Evolutionary conservation across 371 early-diverging fungal genomes (phyloP), one percentile per base, ranked within the genome.

Genomic region (Gilbertella persicaria): DNA sequence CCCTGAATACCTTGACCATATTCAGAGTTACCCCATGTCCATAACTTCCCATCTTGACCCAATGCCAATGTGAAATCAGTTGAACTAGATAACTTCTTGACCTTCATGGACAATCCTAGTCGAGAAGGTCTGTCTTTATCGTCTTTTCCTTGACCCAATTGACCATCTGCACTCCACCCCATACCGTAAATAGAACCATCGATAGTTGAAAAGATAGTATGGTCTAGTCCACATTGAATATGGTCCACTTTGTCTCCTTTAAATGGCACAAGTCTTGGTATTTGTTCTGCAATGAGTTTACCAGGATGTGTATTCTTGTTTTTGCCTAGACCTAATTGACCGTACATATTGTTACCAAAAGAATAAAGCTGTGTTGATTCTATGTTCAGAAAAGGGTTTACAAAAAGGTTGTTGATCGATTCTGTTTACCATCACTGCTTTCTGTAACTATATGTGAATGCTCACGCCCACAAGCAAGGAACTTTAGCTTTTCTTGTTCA

Each of bases 121-220:
- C 48, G 33, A 2, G 74, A 73, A 5, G 90, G 89, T 2, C 53
- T 29, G 16, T 63, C 50, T 10, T 67, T 60, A 55, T 83, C 81
- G 2, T 64, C 62, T 19, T 79, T 71, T 0, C 86, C 89, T 20
- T 82, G 69, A 12, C 91, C 91, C 26, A 91, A 58, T 64, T 91
- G 91, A 21, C 91, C 91, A 55, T 91, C 91, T 9, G 89, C 83
- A 24, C 88, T 85, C 91, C 91, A 91, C 12, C 91, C 91, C 88
- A 90, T 87, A 2, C 86, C 73, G 60, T 83, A 88, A 14, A 89
- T 42, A 3, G 66, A 21, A 9, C 28, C 33, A 2, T 48, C 7
- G 80, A 79, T 73, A 51, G 89, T 86, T 12, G 76, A 69, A 4
- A 91, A 52, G 9, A 88, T 67, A 16, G 87, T 84, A 52, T 90